These are phyloP conservation scores for Jaapia argillacea DNA, from an alignment of 768 basidiomycete genomes.

Conservation along the genomic window DNA sequence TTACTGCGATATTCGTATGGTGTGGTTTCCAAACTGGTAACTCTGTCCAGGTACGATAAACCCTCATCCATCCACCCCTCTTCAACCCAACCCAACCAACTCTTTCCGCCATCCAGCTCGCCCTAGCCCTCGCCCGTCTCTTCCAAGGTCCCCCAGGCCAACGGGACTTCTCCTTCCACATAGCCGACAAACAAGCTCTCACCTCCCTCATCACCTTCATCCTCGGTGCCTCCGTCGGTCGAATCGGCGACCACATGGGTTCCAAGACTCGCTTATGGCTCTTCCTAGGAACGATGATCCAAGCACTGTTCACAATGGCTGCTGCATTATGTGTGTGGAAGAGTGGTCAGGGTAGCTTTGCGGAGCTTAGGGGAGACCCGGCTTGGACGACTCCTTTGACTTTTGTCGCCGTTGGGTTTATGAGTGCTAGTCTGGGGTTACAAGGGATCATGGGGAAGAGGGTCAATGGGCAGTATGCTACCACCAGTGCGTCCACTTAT, in stretches of 20 bases:
- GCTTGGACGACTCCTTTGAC: conserved; percentile 61
- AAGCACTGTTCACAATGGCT: conserved; percentile 68
- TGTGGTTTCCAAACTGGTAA: conserved; percentile 83
- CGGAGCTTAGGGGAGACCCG: conserved; percentile 44
- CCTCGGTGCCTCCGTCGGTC: conserved; percentile 65
- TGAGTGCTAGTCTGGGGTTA: conserved; percentile 72
- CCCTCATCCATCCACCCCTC: conserved; percentile 2
- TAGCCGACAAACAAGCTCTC: conserved; percentile 76
- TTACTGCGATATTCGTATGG: conserved; percentile 78
- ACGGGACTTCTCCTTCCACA: conserved; percentile 63
- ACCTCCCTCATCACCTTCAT: conserved; percentile 74
- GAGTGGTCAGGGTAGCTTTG: conserved; percentile 45
- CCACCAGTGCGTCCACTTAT: conserved; percentile 43
- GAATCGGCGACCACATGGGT: conserved; percentile 78
- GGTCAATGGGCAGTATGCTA: conserved; percentile 69
- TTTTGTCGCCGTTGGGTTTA: conserved; percentile 66
- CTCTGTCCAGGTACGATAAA: conserved; percentile 54
- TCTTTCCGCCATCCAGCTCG: conserved; percentile 38
- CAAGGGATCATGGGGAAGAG: conserved; percentile 84
- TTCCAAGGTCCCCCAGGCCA: conserved; percentile 39
- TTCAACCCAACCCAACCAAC: neutral
- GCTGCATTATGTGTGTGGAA: conserved; percentile 66
- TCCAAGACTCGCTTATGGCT: conserved; percentile 69
- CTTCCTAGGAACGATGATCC: conserved; percentile 56
- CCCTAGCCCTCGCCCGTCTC: conserved; percentile 74